phyloP scores from a whole-genome alignment of 2,329 filamentous ascomycete species.

The Claviceps africana region DNA sequence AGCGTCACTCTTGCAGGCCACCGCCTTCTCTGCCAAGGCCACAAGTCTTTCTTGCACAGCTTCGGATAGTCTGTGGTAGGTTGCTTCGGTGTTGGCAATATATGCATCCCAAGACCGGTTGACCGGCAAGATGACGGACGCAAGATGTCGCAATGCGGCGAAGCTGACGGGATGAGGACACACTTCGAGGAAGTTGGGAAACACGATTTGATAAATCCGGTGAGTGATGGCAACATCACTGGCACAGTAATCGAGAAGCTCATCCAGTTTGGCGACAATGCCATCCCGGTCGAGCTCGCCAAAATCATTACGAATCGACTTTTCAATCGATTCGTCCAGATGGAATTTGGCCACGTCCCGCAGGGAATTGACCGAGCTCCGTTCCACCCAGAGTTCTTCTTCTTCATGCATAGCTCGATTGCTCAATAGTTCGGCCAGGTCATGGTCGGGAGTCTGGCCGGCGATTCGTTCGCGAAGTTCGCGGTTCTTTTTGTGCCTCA shows the following conservation, averaged over 20 bases:
- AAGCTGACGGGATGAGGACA: constrained; percentile 98
- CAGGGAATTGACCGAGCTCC: constrained; percentile 89
- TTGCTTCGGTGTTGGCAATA: constrained; percentile 68
- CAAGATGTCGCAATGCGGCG: constrained; percentile 82
- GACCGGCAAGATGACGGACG: constrained; percentile 82
- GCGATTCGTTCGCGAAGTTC: constrained; percentile 72
- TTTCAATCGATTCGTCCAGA: constrained; percentile 82
- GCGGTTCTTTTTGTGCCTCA: constrained; percentile 85
- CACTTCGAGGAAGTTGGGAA: constrained; percentile 74
- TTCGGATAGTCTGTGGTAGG: constrained; percentile 61
- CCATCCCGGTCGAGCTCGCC: constrained; percentile 63
- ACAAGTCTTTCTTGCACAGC: constrained; percentile 67
- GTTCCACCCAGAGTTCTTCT: constrained; percentile 87
- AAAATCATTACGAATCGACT: constrained; percentile 74
- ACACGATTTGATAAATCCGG: constrained; percentile 83
- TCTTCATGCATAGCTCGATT: constrained; percentile 65
- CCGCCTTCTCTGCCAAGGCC: constrained; percentile 59
- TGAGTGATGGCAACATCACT: constrained; percentile 90
- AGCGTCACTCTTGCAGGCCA: constrained; percentile 56
- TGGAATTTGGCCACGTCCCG: constrained; percentile 95
- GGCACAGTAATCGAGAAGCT: constrained; percentile 85
- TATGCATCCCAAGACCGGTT: constrained; percentile 81
- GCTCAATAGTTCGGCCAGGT: constrained; percentile 57
- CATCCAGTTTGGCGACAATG: constrained; percentile 58
- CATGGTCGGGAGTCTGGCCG: constrained; percentile 53